Percentiles rank a stretch among this genome's conserved stretches.
Conservation (phyloP, 106 monocot species). For the Agapanthus africanus region DNA sequence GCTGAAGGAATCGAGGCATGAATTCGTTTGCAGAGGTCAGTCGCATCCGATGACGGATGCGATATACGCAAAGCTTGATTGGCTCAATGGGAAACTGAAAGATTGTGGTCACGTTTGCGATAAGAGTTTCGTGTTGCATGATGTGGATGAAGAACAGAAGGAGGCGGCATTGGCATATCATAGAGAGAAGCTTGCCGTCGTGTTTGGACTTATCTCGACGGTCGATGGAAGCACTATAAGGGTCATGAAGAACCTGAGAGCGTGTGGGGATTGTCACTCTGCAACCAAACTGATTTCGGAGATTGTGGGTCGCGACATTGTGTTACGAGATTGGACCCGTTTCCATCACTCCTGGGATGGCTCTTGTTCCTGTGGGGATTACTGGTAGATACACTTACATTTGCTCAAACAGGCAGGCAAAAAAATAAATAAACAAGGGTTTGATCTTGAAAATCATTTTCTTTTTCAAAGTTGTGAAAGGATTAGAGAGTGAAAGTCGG, state of each 20-base stretch:
- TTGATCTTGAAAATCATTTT: no score
- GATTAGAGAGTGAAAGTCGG: no score
- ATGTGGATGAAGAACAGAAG: conserved; percentile 78
- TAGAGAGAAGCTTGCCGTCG: conserved; percentile 65
- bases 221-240: conserved; percentile 49
- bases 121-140: conserved; percentile 51
- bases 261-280: conserved; percentile 63
- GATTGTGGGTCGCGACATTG: conserved; percentile 46
- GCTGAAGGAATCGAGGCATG: conserved; percentile 29
- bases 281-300: conserved; percentile 49
- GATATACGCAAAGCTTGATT: conserved; percentile 41
- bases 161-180: conserved; percentile 42
- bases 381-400: no score
- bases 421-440: no score
- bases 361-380: conserved; percentile 61
- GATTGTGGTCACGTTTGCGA: conserved; percentile 40
- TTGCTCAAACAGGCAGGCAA: no score
- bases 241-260: conserved; percentile 63
- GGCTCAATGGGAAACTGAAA: conserved; percentile 39
- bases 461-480: no score
- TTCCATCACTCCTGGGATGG: conserved; percentile 66
- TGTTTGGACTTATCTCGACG: conserved; percentile 49
- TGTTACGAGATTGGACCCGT: conserved; percentile 54
- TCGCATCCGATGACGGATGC: conserved; percentile 37
- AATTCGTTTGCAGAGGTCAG: conserved; percentile 46